phyloP scores from a whole-genome alignment of 2,329 filamentous ascomycete species.

The Fusarium sp. region DNA sequence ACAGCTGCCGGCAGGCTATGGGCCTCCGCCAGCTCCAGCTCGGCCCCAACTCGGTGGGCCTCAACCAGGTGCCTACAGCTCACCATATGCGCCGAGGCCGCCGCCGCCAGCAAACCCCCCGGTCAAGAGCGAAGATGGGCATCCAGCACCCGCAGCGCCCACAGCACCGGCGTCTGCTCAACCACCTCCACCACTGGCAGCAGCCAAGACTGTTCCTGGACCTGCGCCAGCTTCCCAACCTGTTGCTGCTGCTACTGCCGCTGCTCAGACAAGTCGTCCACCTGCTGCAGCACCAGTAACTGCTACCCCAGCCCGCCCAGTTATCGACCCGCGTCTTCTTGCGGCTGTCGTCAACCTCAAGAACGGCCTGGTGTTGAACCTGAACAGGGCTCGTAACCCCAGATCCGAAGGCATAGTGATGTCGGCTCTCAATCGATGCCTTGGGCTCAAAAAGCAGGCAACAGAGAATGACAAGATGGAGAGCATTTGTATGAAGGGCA shows the following conservation, averaged over 20 bases:
- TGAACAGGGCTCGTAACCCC: slow-evolving; percentile 55
- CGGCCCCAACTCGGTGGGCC: slow-evolving; percentile 45
- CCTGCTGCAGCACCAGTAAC: slow-evolving; percentile 39
- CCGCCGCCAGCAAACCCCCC: slow-evolving; percentile 41
- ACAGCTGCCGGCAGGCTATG: slow-evolving; percentile 49
- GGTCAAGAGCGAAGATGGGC: slow-evolving; percentile 45
- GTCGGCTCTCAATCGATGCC: slow-evolving; percentile 63
- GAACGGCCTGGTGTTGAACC: slow-evolving; percentile 57
- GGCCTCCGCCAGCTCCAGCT: slow-evolving; percentile 50
- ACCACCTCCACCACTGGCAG: slow-evolving; percentile 23
- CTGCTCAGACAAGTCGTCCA: slow-evolving; percentile 23
- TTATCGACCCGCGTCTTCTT: slow-evolving; percentile 58
- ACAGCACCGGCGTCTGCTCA: slow-evolving; percentile 14
- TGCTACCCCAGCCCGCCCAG: slow-evolving; percentile 45
- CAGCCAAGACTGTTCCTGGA: slow-evolving; percentile 34
- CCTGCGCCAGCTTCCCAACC: slow-evolving; percentile 26
- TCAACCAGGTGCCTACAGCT: slow-evolving; percentile 50
- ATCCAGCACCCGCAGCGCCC: slow-evolving; percentile 16
- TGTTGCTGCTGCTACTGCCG: slow-evolving; percentile 24
- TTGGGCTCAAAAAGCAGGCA: slow-evolving; percentile 58
- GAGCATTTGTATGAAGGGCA: slow-evolving; percentile 57
- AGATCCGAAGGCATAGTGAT: slow-evolving; percentile 61
- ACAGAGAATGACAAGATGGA: slow-evolving; percentile 60
- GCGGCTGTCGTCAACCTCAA: slow-evolving; percentile 58
- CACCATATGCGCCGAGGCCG: slow-evolving; percentile 50